Evolutionary conservation across 306 rosid genomes (phyloP).

Genomic region (Cucumis cinereus): DNA sequence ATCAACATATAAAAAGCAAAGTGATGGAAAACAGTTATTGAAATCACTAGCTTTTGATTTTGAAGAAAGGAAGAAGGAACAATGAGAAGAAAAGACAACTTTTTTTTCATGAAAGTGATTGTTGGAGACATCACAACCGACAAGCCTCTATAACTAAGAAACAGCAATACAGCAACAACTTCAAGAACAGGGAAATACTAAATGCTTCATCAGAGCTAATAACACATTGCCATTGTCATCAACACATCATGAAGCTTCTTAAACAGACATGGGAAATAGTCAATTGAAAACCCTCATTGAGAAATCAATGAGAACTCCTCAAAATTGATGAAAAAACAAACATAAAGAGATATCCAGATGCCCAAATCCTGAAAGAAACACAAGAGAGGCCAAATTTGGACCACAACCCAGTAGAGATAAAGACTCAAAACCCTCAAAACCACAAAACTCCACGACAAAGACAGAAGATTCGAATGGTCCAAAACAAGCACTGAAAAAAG

Average conservation of each 20-base stretch:
- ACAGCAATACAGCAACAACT: slow-evolving; percentile 14
- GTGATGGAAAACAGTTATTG: neutral
- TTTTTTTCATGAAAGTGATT: slow-evolving; percentile 16
- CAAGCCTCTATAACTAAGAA: slow-evolving; percentile 23
- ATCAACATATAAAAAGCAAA: neutral
- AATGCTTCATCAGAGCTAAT: slow-evolving; percentile 12
- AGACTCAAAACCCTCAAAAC: neutral
- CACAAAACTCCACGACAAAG: neutral
- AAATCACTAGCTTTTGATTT: neutral
- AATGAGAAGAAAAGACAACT: neutral
- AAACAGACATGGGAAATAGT: neutral
- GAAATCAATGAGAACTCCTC: neutral
- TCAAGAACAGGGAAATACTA: slow-evolving; percentile 8
- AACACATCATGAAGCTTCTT: slow-evolving; percentile 8
- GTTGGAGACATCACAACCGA: slow-evolving; percentile 36
- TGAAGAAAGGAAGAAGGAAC: neutral
- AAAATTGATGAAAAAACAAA: neutral
- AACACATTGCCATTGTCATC: slow-evolving; percentile 17
- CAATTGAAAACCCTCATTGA: neutral
- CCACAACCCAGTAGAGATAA: slow-evolving; percentile 11
- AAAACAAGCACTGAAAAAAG: neutral
- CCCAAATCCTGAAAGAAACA: slow-evolving; percentile 5
- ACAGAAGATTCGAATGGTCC: neutral
- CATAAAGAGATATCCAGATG: slow-evolving; percentile 7
- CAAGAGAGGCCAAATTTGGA: neutral